These are phyloP conservation scores for Oryza glaberrima DNA, from an alignment of 176 grass and related monocot genomes.

Conservation along the genomic window DNA sequence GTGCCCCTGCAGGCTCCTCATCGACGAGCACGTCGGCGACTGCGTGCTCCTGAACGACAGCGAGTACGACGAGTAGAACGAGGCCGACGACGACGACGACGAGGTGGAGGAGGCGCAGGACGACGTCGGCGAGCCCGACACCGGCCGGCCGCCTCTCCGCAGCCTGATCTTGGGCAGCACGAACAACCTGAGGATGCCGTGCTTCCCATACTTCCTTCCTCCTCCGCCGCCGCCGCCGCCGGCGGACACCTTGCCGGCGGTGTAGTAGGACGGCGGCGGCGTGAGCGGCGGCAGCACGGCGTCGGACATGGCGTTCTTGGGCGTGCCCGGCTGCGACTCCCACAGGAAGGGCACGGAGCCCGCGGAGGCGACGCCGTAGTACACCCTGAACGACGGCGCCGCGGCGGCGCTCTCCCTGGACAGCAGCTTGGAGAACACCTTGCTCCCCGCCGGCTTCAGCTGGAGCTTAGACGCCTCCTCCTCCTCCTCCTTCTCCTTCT, in stretches of 20 bases:
- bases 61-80: conserved; percentile 29
- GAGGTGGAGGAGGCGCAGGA: conserved; percentile 41
- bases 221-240: not conserved
- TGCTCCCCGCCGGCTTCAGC: conserved; percentile 45
- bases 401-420: conserved; percentile 54
- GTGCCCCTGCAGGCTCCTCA: conserved; percentile 29
- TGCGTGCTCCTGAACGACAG: conserved; percentile 38
- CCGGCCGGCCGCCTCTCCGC: conserved; percentile 4
- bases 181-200: conserved; percentile 54
- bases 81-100: not conserved
- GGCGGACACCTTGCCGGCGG: not conserved
- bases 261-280: conserved; percentile 80
- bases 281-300: conserved; percentile 51
- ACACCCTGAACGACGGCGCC: conserved; percentile 76
- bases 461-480: conserved; percentile 25
- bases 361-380: conserved; percentile 73
- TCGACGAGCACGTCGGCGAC: conserved; percentile 49
- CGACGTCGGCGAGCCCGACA: conserved; percentile 39
- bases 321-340: conserved; percentile 91
- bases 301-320: conserved; percentile 52
- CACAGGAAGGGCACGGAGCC: conserved; percentile 81
- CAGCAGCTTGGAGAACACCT: conserved; percentile 61
- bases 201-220: conserved; percentile 43
- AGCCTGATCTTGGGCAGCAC: conserved; percentile 52
- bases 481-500: conserved; percentile 31